Base-by-base conservation (phyloP, 495 filamentous ascomycete genomes). In the Chlorociboria aeruginascens region DNA sequence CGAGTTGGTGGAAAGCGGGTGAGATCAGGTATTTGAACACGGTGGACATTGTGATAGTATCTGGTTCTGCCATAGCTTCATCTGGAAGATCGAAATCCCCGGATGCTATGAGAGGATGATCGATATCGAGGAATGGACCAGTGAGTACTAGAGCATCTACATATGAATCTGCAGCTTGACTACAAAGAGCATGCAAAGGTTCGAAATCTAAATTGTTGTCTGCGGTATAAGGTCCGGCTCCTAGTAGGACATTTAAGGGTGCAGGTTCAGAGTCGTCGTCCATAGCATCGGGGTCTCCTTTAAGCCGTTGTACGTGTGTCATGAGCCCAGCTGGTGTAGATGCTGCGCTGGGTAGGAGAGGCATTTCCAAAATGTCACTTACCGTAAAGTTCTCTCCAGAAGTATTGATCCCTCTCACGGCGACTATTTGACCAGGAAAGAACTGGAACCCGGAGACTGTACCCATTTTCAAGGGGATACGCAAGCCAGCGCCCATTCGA, bases 341-440 rank as follows among this genome's bases (percentile, higher is more conserved):
- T 4, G 82, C 81, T 6, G 87, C 78, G 39, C 67, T 72, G 8
- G 78, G 78, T 10, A 94, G 66, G 2, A 84, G 66, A 6, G 92
- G 90, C 8, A 87, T 62, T 2, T 78, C 68, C 6, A 97, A 71
- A 9, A 90, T 64, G 55, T 95, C 80, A 20, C 73, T 78, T 36
- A 94, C 86, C 0, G 78, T 74, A 53, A 98, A 95, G 48, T 85
- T 82, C 17, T 82, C 74, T 4, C 90, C 90, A 12, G 84, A 85
- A 6, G 87, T 81, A 58, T 97, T 97, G 57, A 83, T 84, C 8
- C 92, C 92, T 33, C 73, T 72, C 12, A 95, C 66, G 8, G 89
- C 92, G 14, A 93, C 83, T 40, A 96, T 94, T 59, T 96, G 87
- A 13, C 92, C 92, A 0, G 90, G 89, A 64, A 98, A 95, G 70